These are phyloP conservation scores for Middelhovenomyces tepae DNA, from an alignment of 805 yeast species.

Conservation along the genomic window DNA sequence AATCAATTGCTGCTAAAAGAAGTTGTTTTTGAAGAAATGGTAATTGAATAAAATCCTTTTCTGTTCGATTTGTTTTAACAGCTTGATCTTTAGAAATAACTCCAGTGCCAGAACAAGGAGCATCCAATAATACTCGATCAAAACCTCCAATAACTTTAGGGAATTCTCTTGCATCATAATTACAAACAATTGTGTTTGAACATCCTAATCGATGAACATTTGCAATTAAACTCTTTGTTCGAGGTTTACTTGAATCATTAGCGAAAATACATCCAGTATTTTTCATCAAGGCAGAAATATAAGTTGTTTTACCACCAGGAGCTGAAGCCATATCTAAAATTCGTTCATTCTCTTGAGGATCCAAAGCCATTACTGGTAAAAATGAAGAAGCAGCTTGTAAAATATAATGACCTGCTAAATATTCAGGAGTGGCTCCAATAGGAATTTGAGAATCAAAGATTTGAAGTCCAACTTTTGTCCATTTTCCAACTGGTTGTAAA, in stretches of 20 bases:
- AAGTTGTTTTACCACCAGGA: constrained; percentile 98
- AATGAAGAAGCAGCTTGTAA: constrained; percentile 98
- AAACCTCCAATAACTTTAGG: constrained; percentile 98
- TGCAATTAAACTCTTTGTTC: constrained; percentile 94
- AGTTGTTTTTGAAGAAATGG: constrained; percentile 96
- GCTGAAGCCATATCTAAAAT: constrained; percentile 98
- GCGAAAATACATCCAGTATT: constrained; percentile 97
- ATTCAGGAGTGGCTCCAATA: constrained; percentile 98
- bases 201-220: constrained; percentile 96
- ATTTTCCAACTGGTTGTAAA: constrained; percentile 90
- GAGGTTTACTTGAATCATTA: constrained; percentile 90
- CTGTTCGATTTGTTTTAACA: constrained; percentile 88
- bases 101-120: constrained; percentile 99
- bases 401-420: constrained; percentile 94
- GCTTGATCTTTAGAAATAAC: constrained; percentile 96
- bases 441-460: constrained; percentile 99
- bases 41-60: constrained; percentile 90
- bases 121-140: constrained; percentile 89
- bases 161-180: constrained; percentile 96
- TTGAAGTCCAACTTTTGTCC: constrained; percentile 98
- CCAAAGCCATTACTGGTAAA: constrained; percentile 94
- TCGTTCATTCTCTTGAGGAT: constrained; percentile 95
- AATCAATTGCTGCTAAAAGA: constrained; percentile 88
- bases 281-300: constrained; percentile 91
- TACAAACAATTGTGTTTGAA: constrained; percentile 90